Evolutionary conservation across 2,329 filamentous ascomycete species (phyloP).

Genomic region (Huntiella omanensis): DNA sequence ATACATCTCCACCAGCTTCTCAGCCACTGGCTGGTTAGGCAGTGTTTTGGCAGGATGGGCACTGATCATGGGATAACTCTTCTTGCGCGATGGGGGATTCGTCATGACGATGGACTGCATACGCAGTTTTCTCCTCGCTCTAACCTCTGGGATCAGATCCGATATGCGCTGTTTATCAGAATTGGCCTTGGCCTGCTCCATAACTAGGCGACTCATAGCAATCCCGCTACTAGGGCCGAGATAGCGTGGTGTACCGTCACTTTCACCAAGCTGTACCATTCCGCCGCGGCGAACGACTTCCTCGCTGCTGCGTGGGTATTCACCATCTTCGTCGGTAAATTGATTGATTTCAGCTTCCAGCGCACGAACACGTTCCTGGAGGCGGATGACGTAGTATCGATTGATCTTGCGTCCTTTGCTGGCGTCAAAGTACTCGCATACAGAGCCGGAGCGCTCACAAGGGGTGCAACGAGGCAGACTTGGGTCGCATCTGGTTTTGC

Average conservation of each 20-base stretch:
- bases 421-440: conserved; percentile 91
- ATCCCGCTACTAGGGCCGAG: conserved; percentile 89
- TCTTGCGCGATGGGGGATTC: conserved; percentile 42
- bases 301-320: conserved; percentile 53
- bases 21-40: conserved; percentile 54
- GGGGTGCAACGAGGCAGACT: conserved; percentile 78
- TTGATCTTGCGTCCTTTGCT: conserved; percentile 71
- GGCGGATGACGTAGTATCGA: conserved; percentile 76
- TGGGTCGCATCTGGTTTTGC: conserved; percentile 92
- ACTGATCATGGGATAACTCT: conserved; percentile 81
- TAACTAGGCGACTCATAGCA: conserved; percentile 81
- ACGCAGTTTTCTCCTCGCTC: conserved; percentile 33
- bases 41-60: conserved; percentile 59
- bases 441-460: conserved; percentile 77
- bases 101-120: conserved; percentile 41
- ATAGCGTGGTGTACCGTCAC: conserved; percentile 72
- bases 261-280: conserved; percentile 65
- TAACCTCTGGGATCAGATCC: conserved; percentile 66
- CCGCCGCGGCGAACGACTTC: conserved; percentile 75
- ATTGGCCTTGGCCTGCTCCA: conserved; percentile 90
- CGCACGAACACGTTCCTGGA: conserved; percentile 69
- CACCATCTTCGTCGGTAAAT: conserved; percentile 58
- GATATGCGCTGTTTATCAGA: conserved; percentile 82
- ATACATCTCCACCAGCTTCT: conserved; percentile 69
- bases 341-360: conserved; percentile 67